These are phyloP conservation scores for Cladosporium sp. DNA, from an alignment of 2,329 filamentous ascomycete species.

Conservation along the genomic window DNA sequence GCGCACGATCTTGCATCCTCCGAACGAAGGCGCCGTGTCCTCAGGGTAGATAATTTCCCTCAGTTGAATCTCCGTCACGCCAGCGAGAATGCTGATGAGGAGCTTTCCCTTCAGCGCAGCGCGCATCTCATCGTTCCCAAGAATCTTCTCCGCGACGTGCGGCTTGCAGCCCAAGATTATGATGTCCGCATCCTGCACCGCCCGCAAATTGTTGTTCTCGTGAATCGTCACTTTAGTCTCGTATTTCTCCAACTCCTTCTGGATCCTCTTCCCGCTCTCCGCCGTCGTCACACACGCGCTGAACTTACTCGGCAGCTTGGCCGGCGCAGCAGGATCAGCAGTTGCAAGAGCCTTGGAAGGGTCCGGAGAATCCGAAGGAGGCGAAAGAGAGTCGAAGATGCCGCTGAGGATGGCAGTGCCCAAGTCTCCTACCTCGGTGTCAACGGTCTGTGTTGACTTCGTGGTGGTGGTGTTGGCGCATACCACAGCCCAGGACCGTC, in stretches of 20 bases:
- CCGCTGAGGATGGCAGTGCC: conserved; percentile 81
- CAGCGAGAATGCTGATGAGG: conserved; percentile 77
- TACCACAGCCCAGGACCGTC: conserved; percentile 80
- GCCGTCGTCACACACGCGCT: conserved; percentile 75
- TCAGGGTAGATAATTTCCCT: conserved; percentile 62
- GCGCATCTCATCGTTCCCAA: conserved; percentile 66
- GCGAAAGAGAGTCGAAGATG: conserved; percentile 68
- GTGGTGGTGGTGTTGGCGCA: conserved; percentile 35
- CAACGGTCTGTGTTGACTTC: conserved; percentile 16
- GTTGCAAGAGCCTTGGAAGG: conserved; percentile 41
- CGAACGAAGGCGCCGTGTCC: conserved; percentile 49
- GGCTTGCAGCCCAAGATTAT: conserved; percentile 81
- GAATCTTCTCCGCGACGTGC: conserved; percentile 67
- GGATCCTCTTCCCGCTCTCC: conserved; percentile 69
- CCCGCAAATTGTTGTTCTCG: conserved; percentile 69
- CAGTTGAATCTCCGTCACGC: conserved; percentile 70
- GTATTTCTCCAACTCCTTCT: conserved; percentile 64
- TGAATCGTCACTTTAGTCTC: conserved; percentile 63
- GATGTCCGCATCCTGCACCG: conserved; percentile 68
- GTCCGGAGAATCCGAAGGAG: conserved; percentile 28
- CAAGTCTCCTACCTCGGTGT: conserved; percentile 65
- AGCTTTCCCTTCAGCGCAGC: conserved; percentile 76
- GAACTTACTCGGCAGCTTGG: conserved; percentile 69
- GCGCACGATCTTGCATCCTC: conserved; percentile 66
- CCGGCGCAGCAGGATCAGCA: conserved; percentile 43